These are phyloP conservation scores for Termitomyces sp. DNA, from an alignment of 768 basidiomycete genomes.

Conservation along the genomic window DNA sequence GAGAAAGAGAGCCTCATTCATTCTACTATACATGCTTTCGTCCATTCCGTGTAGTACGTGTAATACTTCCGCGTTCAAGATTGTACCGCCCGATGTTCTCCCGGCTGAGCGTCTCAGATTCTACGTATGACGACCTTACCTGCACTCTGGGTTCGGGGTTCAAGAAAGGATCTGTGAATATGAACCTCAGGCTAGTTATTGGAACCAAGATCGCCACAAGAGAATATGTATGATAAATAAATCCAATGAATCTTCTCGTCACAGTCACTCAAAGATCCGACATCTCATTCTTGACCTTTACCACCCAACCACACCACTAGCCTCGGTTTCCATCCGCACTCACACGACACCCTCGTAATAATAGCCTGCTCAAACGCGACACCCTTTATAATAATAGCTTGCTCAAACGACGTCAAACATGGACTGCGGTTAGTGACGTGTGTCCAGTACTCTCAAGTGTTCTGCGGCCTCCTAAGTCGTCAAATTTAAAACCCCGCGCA, in stretches of 20 bases:
- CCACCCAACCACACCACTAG: not conserved
- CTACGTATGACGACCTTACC: not conserved
- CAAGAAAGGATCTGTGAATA: not conserved
- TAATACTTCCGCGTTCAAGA: constrained; percentile 1
- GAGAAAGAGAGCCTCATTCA: not conserved
- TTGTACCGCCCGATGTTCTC: constrained; percentile 2
- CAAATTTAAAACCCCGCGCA: not conserved
- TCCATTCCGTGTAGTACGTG: not conserved
- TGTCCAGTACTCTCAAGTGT: not conserved
- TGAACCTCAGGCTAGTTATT: not conserved
- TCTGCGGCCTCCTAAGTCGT: not conserved
- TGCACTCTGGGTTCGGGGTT: not conserved
- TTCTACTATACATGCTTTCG: not conserved
- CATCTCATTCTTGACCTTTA: not conserved
- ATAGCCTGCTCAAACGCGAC: not conserved
- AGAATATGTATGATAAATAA: not conserved
- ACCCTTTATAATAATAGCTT: no score
- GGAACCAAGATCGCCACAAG: not conserved
- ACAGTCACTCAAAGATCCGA: not conserved
- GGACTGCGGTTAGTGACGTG: not conserved
- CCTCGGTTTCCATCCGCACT: not conserved
- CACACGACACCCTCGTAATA: not conserved
- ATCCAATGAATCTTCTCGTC: not conserved
- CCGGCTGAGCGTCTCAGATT: constrained; percentile 1
- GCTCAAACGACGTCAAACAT: no score